Conservation (phyloP, 2,329 filamentous ascomycete species). For the Metarhizium rileyi region DNA sequence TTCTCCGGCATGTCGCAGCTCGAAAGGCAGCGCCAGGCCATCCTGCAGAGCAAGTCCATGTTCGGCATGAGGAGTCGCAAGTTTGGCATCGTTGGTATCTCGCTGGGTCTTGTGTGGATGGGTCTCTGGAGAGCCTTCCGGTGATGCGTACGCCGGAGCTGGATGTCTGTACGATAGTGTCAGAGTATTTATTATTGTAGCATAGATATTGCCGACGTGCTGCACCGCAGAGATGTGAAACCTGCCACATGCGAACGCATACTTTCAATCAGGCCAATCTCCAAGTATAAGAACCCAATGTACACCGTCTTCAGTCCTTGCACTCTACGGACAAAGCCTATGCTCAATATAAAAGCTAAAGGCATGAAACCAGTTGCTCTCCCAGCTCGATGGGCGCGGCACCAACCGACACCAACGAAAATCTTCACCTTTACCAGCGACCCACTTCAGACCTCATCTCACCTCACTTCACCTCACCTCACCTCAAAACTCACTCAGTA, state of each 20-base stretch:
- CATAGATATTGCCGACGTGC: too few species aligned
- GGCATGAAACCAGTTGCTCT: background rate
- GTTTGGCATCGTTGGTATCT: conserved; percentile 57
- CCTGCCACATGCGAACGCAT: too few species aligned
- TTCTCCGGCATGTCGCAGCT: conserved; percentile 65
- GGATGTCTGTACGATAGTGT: background rate
- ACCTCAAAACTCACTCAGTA: background rate
- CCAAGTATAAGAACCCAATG: too few species aligned
- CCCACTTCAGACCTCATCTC: conserved; percentile 16
- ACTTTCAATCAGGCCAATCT: too few species aligned
- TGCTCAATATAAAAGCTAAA: background rate
- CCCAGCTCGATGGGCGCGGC: background rate
- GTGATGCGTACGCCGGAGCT: conserved; percentile 21
- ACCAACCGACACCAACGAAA: conserved; percentile 11
- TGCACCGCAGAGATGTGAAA: too few species aligned
- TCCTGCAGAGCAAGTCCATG: conserved; percentile 58
- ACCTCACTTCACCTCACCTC: conserved; percentile 11
- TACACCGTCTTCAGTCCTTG: background rate
- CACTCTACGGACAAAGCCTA: too few species aligned
- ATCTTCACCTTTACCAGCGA: conserved; percentile 15
- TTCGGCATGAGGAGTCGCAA: conserved; percentile 65
- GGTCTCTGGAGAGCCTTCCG: conserved; percentile 59
- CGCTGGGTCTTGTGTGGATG: conserved; percentile 56
- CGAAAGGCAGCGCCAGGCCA: conserved; percentile 51
- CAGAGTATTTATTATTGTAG: too few species aligned